Conservation (phyloP, 2,329 filamentous ascomycete species). For the Xylaria sp. region DNA sequence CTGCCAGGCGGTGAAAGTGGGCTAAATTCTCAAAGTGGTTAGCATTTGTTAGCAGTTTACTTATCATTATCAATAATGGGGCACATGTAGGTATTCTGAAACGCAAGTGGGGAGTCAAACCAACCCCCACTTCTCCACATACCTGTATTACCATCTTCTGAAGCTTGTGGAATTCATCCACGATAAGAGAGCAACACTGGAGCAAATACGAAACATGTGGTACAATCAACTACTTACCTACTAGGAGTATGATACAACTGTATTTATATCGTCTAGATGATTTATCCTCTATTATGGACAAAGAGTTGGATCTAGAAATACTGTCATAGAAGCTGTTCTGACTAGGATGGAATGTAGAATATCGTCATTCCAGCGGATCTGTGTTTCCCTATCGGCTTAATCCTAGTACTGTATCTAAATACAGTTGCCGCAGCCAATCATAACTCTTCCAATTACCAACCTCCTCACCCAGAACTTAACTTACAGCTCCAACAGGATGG, state of each 20-base stretch:
- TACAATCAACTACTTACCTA: not conserved
- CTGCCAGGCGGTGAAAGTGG: slow-evolving; percentile 44
- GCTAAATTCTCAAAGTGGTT: slow-evolving; percentile 31
- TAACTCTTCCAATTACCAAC: slow-evolving; percentile 18
- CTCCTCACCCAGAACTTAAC: not conserved
- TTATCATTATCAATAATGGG: not conserved
- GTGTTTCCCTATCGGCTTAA: not conserved
- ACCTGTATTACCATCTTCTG: too few relatives aligned
- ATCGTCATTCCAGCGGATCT: slow-evolving; percentile 3
- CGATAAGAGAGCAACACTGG: too few relatives aligned
- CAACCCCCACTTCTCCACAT: not conserved
- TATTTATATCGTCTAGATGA: not conserved
- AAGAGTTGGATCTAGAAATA: not conserved
- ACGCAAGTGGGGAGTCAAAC: not conserved
- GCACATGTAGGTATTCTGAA: not conserved
- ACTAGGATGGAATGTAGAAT: not conserved
- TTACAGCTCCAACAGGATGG: not conserved
- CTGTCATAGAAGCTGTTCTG: not conserved
- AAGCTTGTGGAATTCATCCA: too few relatives aligned
- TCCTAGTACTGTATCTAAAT: not conserved
- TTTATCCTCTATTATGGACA: not conserved
- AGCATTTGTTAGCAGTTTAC: slow-evolving; percentile 11
- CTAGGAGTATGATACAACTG: not conserved
- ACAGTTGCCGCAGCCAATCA: slow-evolving; percentile 21
- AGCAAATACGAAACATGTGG: too few relatives aligned